Conservation (phyloP, 2,329 filamentous ascomycete genomes). For the Ilyonectria robusta region DNA sequence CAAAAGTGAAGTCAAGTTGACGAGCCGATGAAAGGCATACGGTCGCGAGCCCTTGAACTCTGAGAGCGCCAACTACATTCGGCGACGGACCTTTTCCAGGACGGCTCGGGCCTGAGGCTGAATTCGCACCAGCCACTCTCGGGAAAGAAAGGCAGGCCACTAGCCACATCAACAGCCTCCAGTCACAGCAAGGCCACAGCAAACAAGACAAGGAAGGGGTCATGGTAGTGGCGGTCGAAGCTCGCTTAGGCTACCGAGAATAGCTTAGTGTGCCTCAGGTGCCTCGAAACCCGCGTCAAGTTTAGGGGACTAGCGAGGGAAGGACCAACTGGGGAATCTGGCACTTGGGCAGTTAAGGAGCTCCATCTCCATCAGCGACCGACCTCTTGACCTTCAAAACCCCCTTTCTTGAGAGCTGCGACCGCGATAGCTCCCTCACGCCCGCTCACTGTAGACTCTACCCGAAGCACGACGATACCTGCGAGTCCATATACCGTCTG, state of each 20-base stretch:
- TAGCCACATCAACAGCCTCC: constrained; percentile 25
- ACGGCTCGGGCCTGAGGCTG: constrained; percentile 33
- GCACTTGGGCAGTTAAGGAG: constrained; percentile 41
- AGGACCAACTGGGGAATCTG: constrained; percentile 33
- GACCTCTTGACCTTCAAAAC: constrained; percentile 42
- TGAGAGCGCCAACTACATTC: constrained; percentile 2
- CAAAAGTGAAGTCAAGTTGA: constrained; percentile 21
- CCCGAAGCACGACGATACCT: constrained; percentile 2
- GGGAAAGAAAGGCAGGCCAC: not conserved
- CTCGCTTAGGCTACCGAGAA: constrained; percentile 34
- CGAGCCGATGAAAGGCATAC: constrained; percentile 27
- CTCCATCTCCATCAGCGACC: constrained; percentile 40
- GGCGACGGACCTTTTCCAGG: constrained; percentile 19
- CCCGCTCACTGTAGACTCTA: constrained; percentile 30
- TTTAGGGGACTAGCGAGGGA: constrained; percentile 32
- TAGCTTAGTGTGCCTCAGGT: constrained; percentile 47
- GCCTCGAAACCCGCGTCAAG: constrained; percentile 38
- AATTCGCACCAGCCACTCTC: constrained; percentile 31
- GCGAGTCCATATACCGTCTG: constrained; percentile 4
- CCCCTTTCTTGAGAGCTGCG: constrained; percentile 44
- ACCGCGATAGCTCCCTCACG: constrained; percentile 30
- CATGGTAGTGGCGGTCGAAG: constrained; percentile 34
- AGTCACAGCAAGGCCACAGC: not conserved
- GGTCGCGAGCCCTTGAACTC: constrained; percentile 33
- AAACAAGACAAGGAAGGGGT: constrained; percentile 35